A percentile compares a stretch with the other conserved stretches of the same genome.
phyloP scores from a whole-genome alignment of 371 early-diverging fungal genomes.

The Mucor irregularis region DNA sequence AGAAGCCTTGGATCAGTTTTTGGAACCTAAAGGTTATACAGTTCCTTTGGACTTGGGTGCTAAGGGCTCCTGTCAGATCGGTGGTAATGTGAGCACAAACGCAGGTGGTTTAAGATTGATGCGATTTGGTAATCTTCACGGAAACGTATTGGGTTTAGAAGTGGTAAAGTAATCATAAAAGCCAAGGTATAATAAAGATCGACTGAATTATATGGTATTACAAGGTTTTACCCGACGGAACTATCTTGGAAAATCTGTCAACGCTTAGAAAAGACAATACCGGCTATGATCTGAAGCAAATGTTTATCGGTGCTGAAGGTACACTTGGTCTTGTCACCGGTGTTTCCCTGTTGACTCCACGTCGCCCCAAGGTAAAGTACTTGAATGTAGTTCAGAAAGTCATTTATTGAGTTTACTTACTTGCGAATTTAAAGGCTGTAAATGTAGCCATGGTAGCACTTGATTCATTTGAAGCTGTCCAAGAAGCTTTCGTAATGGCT shows the following conservation, averaged over 20 bases:
- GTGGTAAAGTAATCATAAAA: constrained; percentile 46
- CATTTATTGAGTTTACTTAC: no score
- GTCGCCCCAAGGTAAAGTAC: constrained; percentile 23
- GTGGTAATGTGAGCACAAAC: constrained; percentile 96
- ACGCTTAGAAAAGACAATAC: constrained; percentile 87
- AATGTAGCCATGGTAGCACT: constrained; percentile 48
- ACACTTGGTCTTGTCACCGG: constrained; percentile 91
- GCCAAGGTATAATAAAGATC: no score
- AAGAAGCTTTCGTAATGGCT: constrained; percentile 45
- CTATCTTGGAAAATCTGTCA: constrained; percentile 78
- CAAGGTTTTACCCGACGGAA: constrained; percentile 82
- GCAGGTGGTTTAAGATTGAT: constrained; percentile 93
- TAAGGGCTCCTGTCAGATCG: constrained; percentile 82
- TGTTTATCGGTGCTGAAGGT: constrained; percentile 97
- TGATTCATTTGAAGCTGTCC: constrained; percentile 43
- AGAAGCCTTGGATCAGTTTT: constrained; percentile 77
- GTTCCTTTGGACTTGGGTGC: constrained; percentile 94
- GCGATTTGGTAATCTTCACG: constrained; percentile 91
- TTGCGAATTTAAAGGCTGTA: constrained; percentile 31
- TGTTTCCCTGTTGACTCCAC: constrained; percentile 54
- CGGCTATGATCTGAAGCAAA: constrained; percentile 92
- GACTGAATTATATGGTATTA: not conserved
- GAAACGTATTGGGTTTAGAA: constrained; percentile 86
- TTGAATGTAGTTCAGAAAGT: no score
- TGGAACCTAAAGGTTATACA: constrained; percentile 71